Evolutionary conservation across 257 asterid species (phyloP).

Genomic region (Nicotiana obtusifolia): DNA sequence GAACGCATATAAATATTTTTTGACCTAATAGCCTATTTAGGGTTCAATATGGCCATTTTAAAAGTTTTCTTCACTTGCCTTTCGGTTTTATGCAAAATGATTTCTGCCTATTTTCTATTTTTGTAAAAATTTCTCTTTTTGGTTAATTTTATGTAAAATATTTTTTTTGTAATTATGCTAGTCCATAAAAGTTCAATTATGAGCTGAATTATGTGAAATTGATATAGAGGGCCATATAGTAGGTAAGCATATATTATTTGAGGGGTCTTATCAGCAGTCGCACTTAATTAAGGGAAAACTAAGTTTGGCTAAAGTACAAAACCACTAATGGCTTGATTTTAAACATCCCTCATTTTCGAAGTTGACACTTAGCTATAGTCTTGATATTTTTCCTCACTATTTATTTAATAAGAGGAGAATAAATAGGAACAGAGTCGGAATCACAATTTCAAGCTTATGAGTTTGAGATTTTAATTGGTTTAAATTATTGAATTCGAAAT

Average conservation of each 20-base stretch:
- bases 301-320: not conserved
- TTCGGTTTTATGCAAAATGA: not conserved
- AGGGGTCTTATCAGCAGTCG: not conserved
- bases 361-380: not conserved
- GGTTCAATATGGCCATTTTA: not conserved
- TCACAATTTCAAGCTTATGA: no score
- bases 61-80: not conserved
- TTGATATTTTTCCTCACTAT: no score
- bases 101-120: not conserved
- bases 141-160: not conserved
- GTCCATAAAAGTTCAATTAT: not conserved
- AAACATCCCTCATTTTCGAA: not conserved
- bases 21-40: not conserved
- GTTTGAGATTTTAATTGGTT: no score
- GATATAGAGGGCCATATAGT: not conserved
- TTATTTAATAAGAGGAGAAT: no score
- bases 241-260: not conserved
- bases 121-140: not conserved
- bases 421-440: no score
- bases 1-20: not conserved
- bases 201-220: not conserved
- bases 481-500: no score
- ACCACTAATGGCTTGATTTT: not conserved
- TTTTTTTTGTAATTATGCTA: not conserved
- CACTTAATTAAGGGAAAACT: not conserved